Percentiles rank a stretch among this genome's conserved stretches.
Conservation (phyloP, 352 stramenopile species). For the Blastocystis sp. region DNA sequence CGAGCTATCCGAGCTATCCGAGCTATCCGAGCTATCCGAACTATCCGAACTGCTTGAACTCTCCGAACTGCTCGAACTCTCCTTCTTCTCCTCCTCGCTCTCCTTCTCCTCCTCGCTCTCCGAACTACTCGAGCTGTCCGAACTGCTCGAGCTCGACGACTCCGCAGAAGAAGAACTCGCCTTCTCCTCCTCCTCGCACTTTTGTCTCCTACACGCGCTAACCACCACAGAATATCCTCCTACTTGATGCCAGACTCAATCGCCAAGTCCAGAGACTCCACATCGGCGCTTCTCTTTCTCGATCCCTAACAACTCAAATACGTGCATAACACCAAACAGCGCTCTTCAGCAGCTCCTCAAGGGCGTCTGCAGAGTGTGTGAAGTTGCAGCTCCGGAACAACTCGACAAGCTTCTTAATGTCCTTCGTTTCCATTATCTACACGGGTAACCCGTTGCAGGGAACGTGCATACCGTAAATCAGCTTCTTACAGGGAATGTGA, state of each 20-base stretch:
- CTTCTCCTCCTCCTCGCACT: too few species aligned
- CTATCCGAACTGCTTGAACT: neutral
- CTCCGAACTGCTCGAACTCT: neutral
- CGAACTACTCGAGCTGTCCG: neutral
- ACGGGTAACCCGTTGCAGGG: too few species aligned
- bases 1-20: neutral
- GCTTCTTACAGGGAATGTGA: too few species aligned
- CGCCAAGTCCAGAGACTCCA: neutral
- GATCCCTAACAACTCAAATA: neutral
- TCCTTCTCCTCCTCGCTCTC: neutral
- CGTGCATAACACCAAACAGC: neutral
- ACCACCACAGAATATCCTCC: neutral
- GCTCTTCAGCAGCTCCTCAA: neutral
- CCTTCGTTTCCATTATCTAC: neutral
- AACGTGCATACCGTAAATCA: too few species aligned
- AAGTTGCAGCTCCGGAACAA: neutral
- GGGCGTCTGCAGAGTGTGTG: neutral
- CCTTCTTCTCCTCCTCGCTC: neutral
- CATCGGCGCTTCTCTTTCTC: neutral
- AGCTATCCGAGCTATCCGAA: neutral
- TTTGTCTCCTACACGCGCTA: neutral
- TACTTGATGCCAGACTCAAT: slow-evolving; percentile 24
- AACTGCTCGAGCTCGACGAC: neutral
- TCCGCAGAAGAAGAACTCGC: neutral
- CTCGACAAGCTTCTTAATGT: slow-evolving; percentile 1